phyloP scores from a whole-genome alignment of 2,329 filamentous ascomycete species.

The Fonsecaea monophora region DNA sequence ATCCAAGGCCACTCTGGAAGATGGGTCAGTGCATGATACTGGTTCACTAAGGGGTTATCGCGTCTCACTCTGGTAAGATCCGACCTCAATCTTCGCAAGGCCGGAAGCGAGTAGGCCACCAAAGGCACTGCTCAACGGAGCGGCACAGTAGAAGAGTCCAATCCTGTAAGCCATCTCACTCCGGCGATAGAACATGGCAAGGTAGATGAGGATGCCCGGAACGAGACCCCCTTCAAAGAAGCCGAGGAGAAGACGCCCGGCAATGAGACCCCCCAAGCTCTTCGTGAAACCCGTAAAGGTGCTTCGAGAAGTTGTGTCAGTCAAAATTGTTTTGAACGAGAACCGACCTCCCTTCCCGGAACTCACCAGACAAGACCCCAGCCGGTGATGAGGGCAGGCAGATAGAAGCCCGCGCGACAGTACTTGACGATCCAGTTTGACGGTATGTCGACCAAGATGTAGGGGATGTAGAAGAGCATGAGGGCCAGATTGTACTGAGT shows the following conservation, averaged over 20 bases:
- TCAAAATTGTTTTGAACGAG: background rate
- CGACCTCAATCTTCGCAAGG: conserved; percentile 48
- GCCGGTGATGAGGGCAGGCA: conserved; percentile 21
- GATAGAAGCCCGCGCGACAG: conserved; percentile 28
- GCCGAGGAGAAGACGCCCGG: conserved; percentile 67
- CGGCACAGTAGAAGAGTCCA: conserved; percentile 17
- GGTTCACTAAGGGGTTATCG: conserved; percentile 54
- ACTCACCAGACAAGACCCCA: conserved; percentile 20
- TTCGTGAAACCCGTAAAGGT: conserved; percentile 28
- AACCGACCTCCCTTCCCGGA: background rate
- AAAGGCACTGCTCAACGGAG: conserved; percentile 28
- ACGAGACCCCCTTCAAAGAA: conserved; percentile 59
- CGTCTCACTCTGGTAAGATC: conserved; percentile 2
- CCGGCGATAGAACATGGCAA: conserved; percentile 19
- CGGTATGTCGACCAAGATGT: conserved; percentile 32
- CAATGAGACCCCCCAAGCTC: conserved; percentile 61
- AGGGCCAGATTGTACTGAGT: conserved; percentile 19
- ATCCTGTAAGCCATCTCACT: conserved; percentile 15
- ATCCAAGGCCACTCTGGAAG: conserved; percentile 43
- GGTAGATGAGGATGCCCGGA: conserved; percentile 15
- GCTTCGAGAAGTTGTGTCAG: conserved; percentile 13
- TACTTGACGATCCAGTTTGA: conserved; percentile 29
- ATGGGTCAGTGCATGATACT: conserved; percentile 66
- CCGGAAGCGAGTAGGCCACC: conserved; percentile 28
- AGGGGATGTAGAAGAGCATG: conserved; percentile 31